Base-by-base conservation (phyloP, 2,329 filamentous ascomycete genomes). In the Penicillium digitatum region DNA sequence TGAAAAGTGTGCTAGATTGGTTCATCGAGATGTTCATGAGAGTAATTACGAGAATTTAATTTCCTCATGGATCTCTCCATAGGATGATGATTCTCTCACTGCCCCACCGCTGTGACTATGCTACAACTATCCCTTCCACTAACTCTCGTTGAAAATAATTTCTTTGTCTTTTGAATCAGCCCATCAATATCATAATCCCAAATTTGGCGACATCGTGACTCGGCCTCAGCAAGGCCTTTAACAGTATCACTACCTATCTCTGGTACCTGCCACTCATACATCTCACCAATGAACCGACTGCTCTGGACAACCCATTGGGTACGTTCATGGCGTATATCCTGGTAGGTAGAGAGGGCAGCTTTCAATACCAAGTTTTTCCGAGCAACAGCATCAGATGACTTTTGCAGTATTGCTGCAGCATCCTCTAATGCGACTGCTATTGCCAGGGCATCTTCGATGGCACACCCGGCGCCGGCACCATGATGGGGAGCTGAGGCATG, bases 281-380 rank as follows among this genome's bases (percentile, higher is more conserved):
- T 51, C 32, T 60, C 56, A n/a, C 57, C 60, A 12, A 59, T 62
- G 31, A 60, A 52, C 14, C 73, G 65, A 34, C 74, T 77, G 38
- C 72, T 72, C 32, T 66, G 55, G 8, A 80, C 73, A 0, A 80
- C 68, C 70, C 72, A 77, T 60, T 79, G 76, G 1, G 74, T 76
- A 5, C 78, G 68, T 35, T 72, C 72, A 14, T 72, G 69, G 3
- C 79, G 63, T 2, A 72, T 63, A 0, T 66, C 61, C 35, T 72
- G 72, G 55, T 76, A 81, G 2, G 68, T 66, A 27, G 58, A 37
- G 22, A 81, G 70, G 5, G 74, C 31, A 65, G 12, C 3, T 34
- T 26, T 3, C 24, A 26, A 26, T 26, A 26, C 24, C 24, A 26
- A 26, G 6, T 26, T 26, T 6, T 6, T 26, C 24, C 6, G 3